Conservation (phyloP, 2,329 filamentous ascomycete species). For the Colletotrichum eremochloae region DNA sequence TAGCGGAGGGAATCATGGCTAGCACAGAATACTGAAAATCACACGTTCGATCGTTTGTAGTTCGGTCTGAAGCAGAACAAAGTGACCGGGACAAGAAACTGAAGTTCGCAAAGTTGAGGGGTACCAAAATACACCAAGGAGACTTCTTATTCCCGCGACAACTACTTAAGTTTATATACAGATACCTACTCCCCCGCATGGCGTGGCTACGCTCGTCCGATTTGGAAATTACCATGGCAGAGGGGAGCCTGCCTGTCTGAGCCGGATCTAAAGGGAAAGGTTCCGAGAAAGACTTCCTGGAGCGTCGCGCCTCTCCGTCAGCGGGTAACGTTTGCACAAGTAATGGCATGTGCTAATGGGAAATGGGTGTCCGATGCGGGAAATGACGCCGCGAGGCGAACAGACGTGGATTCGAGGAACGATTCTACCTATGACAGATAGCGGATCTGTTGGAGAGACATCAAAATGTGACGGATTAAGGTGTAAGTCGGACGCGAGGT, state of each 20-base stretch:
- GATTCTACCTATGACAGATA: conserved; percentile 26
- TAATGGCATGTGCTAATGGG: conserved; percentile 35
- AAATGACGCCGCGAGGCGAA: conserved; percentile 8
- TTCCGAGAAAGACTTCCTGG: conserved; percentile 5
- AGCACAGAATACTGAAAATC: background rate
- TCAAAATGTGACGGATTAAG: conserved; percentile 35
- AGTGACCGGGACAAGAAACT: background rate
- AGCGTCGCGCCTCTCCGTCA: conserved; percentile 12
- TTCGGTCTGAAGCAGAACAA: background rate
- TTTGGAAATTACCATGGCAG: background rate
- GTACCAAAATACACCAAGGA: background rate
- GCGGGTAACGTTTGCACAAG: conserved; percentile 4
- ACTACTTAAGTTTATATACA: conserved; percentile 32
- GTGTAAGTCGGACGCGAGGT: conserved; percentile 29
- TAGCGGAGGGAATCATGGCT: conserved; percentile 46
- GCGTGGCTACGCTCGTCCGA: conserved; percentile 12
- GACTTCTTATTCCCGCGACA: background rate
- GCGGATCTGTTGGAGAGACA: conserved; percentile 20
- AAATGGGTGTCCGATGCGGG: conserved; percentile 15
- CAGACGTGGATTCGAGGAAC: conserved; percentile 3
- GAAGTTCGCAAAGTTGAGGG: background rate
- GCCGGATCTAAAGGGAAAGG: conserved; percentile 5
- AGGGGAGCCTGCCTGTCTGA: conserved; percentile 6
- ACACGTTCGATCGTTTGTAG: background rate
- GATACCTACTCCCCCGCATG: conserved; percentile 22